A percentile compares a stretch with the other conserved stretches of the same genome.
These are phyloP conservation scores for Melaleuca alternifolia DNA, from an alignment of 345 rosid species.

Conservation along the genomic window DNA sequence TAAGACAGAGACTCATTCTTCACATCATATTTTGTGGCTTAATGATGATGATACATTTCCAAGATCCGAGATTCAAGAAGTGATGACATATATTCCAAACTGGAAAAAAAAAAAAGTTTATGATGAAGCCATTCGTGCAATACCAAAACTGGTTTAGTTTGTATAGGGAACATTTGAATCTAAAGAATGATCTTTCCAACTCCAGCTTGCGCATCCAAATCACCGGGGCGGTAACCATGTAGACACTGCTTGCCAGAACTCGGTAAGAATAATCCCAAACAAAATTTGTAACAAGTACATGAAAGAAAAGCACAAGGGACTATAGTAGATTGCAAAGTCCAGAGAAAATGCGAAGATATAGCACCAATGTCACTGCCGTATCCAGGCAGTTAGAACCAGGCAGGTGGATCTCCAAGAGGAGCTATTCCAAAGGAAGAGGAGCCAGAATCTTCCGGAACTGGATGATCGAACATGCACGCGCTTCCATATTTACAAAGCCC, in stretches of 20 bases:
- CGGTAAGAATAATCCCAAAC: not conserved
- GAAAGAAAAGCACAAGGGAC: not conserved
- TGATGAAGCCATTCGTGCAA: not conserved
- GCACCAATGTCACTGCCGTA: not conserved
- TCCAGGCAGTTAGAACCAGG: not conserved
- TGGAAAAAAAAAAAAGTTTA: not conserved
- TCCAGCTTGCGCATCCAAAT: not conserved
- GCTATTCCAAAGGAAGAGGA: not conserved
- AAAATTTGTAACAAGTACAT: not conserved
- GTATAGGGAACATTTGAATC: not conserved
- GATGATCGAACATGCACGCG: conserved; percentile 36
- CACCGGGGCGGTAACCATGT: not conserved
- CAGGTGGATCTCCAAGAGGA: not conserved
- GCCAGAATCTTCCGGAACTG: not conserved
- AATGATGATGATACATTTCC: not conserved
- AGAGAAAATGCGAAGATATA: not conserved
- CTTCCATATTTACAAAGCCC: conserved; percentile 40
- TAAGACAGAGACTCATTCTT: not conserved
- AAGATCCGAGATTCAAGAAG: not conserved
- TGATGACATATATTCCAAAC: not conserved
- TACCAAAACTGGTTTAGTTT: not conserved
- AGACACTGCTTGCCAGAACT: not conserved
- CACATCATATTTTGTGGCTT: not conserved
- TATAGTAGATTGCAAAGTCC: not conserved
- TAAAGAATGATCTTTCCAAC: not conserved